phyloP scores from a whole-genome alignment of 78 protist genomes.

The Dictyostelium purpureum region DNA sequence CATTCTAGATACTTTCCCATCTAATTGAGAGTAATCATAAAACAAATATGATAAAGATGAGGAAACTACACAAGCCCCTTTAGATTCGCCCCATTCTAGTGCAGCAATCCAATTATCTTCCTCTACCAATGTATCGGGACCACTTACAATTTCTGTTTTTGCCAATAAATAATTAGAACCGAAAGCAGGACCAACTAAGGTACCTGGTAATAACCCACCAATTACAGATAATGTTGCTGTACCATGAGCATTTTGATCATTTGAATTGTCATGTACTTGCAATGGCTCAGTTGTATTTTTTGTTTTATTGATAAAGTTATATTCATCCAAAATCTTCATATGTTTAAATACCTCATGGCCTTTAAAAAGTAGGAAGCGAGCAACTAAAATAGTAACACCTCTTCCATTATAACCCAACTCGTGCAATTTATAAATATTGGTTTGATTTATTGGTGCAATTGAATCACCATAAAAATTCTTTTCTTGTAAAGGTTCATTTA shows the following conservation, averaged over 20 bases:
- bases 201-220: slow-evolving; percentile 60
- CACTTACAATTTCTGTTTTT: slow-evolving; percentile 42
- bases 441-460: not conserved
- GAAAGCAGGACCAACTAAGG: slow-evolving; percentile 66
- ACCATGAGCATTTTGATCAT: slow-evolving; percentile 62
- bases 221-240: slow-evolving; percentile 62
- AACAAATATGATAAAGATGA: not conserved
- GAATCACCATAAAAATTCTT: slow-evolving; percentile 23
- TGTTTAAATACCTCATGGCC: slow-evolving; percentile 36
- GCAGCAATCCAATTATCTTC: slow-evolving; percentile 74
- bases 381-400: slow-evolving; percentile 45
- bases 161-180: slow-evolving; percentile 57
- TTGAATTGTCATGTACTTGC: not conserved
- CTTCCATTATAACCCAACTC: slow-evolving; percentile 1
- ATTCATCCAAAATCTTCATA: slow-evolving; percentile 18
- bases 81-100: slow-evolving; percentile 67
- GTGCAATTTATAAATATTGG: slow-evolving; percentile 3
- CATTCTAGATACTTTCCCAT: not conserved
- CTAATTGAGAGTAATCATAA: slow-evolving; percentile 19
- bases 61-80: slow-evolving; percentile 44
- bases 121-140: not conserved
- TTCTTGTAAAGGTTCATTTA: not conserved
- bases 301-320: slow-evolving; percentile 46
- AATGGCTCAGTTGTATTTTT: not conserved
- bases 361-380: slow-evolving; percentile 51